These are phyloP conservation scores for Hordeum marinum DNA, from an alignment of 176 grass and related monocot species.

Conservation along the genomic window DNA sequence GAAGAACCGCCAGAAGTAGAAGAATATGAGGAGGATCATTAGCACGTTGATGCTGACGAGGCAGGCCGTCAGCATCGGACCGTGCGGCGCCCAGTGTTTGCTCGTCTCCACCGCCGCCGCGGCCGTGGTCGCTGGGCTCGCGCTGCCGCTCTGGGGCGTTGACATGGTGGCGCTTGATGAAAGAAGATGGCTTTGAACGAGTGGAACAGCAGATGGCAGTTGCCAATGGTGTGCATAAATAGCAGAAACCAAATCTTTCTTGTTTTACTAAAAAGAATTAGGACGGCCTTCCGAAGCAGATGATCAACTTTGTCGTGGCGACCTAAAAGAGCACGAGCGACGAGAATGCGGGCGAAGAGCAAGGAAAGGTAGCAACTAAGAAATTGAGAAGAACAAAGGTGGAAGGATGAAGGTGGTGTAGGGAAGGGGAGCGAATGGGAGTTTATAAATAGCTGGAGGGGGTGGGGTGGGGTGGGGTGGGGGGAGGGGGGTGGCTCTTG, in stretches of 20 bases:
- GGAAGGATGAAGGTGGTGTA: background rate
- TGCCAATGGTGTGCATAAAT: slow-evolving; percentile 30
- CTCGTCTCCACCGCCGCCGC: slow-evolving; percentile 3
- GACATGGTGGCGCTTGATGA: slow-evolving; percentile 22
- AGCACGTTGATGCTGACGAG: slow-evolving; percentile 50
- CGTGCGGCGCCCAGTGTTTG: slow-evolving; percentile 31
- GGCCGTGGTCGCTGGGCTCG: background rate
- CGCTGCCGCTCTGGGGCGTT: background rate
- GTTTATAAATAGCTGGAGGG: slow-evolving; percentile 18
- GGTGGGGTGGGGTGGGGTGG: background rate
- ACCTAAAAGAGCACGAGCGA: background rate
- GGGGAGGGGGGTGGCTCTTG: background rate
- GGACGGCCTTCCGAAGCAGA: background rate
- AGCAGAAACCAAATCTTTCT: background rate
- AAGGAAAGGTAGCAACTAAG: too few relatives aligned
- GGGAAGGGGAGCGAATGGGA: background rate
- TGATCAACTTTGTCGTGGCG: background rate
- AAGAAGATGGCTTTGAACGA: background rate
- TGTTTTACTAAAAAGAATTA: background rate
- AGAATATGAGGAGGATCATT: slow-evolving; percentile 42
- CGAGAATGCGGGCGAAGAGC: background rate
- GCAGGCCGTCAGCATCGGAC: slow-evolving; percentile 20
- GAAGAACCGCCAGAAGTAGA: slow-evolving; percentile 72
- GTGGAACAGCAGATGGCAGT: background rate
- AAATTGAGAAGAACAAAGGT: background rate